These are phyloP conservation scores for Aspergillus neoniger DNA, from an alignment of 2,329 filamentous ascomycete species.

Conservation along the genomic window DNA sequence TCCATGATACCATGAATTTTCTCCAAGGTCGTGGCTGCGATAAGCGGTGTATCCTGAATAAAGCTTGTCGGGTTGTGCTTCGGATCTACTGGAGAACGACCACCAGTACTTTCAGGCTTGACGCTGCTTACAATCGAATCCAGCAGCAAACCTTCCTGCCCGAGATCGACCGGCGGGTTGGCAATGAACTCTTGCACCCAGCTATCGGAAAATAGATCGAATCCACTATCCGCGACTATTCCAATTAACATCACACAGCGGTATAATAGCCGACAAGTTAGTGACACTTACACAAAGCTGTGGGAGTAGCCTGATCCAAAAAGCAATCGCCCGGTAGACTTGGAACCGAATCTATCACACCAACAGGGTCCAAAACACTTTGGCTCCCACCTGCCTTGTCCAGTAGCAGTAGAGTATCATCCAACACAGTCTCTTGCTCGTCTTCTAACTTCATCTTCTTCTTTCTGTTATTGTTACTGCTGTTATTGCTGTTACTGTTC, in stretches of 20 bases:
- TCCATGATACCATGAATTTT: not conserved
- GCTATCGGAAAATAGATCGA: constrained; percentile 28
- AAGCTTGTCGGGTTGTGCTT: constrained; percentile 3
- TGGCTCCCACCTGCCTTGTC: not conserved
- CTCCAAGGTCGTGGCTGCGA: not conserved
- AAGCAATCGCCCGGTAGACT: not conserved
- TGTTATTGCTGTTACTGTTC: no score
- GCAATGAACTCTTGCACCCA: constrained; percentile 35
- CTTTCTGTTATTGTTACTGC: no score
- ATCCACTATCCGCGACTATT: constrained; percentile 18
- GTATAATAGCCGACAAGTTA: not conserved
- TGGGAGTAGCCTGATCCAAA: constrained; percentile 11
- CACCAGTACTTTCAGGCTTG: constrained; percentile 6
- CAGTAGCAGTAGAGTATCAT: not conserved
- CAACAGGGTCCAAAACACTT: no score
- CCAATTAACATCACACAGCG: not conserved
- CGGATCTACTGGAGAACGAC: not conserved
- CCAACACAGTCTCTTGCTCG: not conserved
- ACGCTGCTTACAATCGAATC: constrained; percentile 14
- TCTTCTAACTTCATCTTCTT: not conserved
- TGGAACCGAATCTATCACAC: not conserved
- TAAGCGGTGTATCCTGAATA: not conserved
- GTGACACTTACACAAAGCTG: constrained; percentile 12
- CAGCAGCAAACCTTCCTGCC: constrained; percentile 15
- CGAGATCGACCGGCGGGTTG: constrained; percentile 15